Conservation (phyloP, 2,329 filamentous ascomycete genomes). For the Ceratocystis eucalypticola region DNA sequence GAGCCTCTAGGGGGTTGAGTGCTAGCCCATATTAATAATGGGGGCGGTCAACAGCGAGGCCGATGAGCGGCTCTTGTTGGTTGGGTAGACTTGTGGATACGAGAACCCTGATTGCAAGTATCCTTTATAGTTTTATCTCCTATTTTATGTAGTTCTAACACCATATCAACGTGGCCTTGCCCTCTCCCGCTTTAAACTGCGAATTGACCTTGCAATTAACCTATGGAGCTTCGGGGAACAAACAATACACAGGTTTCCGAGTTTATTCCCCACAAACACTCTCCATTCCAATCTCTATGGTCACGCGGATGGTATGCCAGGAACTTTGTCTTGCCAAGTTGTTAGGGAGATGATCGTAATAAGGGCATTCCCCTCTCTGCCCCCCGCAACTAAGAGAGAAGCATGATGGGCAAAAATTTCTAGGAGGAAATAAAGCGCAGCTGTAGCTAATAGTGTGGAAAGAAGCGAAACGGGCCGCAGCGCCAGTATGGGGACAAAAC, state of each 20-base stretch:
- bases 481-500: constrained; percentile 2
- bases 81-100: not conserved
- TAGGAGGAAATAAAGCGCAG: not conserved
- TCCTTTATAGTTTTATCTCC: not conserved
- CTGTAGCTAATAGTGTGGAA: not conserved
- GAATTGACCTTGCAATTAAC: not conserved
- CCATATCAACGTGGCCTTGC: not conserved
- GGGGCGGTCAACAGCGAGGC: not conserved
- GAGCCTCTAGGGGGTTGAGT: not conserved
- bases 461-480: not conserved
- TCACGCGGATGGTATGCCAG: constrained; percentile 2
- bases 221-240: not conserved
- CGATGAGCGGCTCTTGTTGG: not conserved
- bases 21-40: not conserved
- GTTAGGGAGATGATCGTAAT: not conserved
- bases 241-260: not conserved
- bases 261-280: constrained; percentile 2
- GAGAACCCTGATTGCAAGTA: not conserved
- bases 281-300: not conserved
- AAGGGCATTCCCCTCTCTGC: not conserved
- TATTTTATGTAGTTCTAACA: not conserved
- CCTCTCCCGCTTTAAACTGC: not conserved
- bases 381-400: not conserved
- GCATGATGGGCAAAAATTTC: not conserved
- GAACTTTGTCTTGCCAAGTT: constrained; percentile 7